Conservation (phyloP, 169 alveolate species). For the Perkinsus marinus region DNA sequence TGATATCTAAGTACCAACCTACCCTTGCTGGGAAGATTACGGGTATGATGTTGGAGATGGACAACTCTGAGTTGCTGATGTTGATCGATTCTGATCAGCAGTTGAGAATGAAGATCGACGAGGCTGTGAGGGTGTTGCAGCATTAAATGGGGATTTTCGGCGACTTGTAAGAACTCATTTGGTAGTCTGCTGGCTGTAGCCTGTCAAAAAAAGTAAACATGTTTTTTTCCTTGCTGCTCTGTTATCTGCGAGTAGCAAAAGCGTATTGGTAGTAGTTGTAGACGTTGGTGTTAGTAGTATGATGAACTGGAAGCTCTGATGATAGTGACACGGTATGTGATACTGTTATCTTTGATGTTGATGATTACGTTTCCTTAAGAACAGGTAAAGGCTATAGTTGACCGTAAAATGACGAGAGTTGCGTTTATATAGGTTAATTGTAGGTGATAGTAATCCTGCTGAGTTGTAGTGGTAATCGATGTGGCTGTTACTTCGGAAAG, state of each 20-base stretch:
- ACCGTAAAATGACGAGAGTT: background rate
- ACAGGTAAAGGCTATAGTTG: background rate
- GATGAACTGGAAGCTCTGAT: background rate
- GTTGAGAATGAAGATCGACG: slow-evolving; percentile 74
- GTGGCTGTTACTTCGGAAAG: no score
- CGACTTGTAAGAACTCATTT: background rate
- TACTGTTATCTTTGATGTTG: background rate
- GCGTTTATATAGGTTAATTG: background rate
- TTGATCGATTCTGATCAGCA: slow-evolving; percentile 70
- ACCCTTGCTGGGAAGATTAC: slow-evolving; percentile 83
- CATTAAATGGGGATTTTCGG: slow-evolving; percentile 10
- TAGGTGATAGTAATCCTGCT: background rate
- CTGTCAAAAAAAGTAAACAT: background rate
- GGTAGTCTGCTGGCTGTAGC: background rate
- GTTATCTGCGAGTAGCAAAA: background rate
- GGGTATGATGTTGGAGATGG: slow-evolving; percentile 93
- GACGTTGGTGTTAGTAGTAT: background rate
- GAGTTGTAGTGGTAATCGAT: background rate
- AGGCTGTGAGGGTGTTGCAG: slow-evolving; percentile 72
- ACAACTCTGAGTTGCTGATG: slow-evolving; percentile 74
- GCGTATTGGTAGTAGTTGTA: background rate
- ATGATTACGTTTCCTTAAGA: background rate
- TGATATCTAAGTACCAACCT: slow-evolving; percentile 74
- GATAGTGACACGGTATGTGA: background rate
- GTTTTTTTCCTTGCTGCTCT: background rate